phyloP scores from a whole-genome alignment of 768 basidiomycete species.

The Podaxis mareebaensis region DNA sequence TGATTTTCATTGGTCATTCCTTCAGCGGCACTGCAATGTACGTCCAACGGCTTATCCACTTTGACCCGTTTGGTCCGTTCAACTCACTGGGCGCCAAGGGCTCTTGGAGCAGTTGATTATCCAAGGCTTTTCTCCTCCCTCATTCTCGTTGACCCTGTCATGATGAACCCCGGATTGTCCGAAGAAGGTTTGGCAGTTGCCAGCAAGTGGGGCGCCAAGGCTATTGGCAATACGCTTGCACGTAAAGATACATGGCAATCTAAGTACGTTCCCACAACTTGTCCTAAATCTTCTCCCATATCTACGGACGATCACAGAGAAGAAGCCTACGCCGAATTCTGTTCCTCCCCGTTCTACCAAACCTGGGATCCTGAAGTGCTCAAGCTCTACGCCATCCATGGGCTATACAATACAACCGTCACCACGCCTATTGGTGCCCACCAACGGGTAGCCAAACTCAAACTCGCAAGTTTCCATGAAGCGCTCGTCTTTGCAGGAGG shows the following conservation, averaged over 20 bases:
- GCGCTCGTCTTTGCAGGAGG: slow-evolving; percentile 57
- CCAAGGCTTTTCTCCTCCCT: slow-evolving; percentile 72
- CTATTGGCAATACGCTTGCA: slow-evolving; percentile 48
- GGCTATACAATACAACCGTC: slow-evolving; percentile 36
- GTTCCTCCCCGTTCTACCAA: slow-evolving; percentile 61
- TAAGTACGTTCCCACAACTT: slow-evolving; percentile 37
- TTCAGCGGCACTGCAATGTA: slow-evolving; percentile 78
- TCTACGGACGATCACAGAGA: slow-evolving; percentile 38
- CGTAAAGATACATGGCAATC: slow-evolving; percentile 67
- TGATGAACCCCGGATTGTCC: slow-evolving; percentile 32
- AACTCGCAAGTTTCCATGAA: slow-evolving; percentile 68
- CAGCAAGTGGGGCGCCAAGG: slow-evolving; percentile 17
- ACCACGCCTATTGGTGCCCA: slow-evolving; percentile 23
- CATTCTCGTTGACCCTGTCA: slow-evolving; percentile 79
- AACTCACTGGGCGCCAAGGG: slow-evolving; percentile 33
- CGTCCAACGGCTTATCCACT: slow-evolving; percentile 26
- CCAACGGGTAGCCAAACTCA: slow-evolving; percentile 51
- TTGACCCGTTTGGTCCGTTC: neutral
- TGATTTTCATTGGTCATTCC: slow-evolving; percentile 80
- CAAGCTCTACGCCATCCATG: slow-evolving; percentile 61
- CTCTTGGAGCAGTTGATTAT: slow-evolving; percentile 57
- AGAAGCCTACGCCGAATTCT: slow-evolving; percentile 54
- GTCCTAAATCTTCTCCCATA: neutral
- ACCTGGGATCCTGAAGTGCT: slow-evolving; percentile 70
- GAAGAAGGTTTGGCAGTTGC: neutral